These are phyloP conservation scores for Gentiana macrophylla DNA, from an alignment of 257 asterid species.

Conservation along the genomic window DNA sequence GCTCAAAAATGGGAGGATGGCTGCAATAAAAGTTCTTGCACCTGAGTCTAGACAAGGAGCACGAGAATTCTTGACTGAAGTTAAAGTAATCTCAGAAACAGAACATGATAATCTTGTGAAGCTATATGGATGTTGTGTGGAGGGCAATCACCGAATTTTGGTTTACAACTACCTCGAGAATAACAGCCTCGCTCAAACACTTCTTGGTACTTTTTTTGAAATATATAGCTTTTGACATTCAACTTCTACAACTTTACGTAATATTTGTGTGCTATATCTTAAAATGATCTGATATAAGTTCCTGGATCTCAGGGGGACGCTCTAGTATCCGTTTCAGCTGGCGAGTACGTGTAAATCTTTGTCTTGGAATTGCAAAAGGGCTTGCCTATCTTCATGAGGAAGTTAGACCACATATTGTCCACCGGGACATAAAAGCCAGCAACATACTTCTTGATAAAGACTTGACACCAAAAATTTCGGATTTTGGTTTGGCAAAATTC, in stretches of 20 bases:
- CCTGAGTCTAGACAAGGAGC: conserved; percentile 80
- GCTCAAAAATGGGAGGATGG: conserved; percentile 66
- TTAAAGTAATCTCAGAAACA: conserved; percentile 70
- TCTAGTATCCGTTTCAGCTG: conserved; percentile 47
- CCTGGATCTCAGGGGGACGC: conserved; percentile 36
- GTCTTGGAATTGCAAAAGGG: conserved; percentile 76
- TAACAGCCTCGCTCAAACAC: conserved; percentile 75
- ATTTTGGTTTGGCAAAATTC: conserved; percentile 95
- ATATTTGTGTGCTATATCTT: no score
- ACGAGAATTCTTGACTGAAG: conserved; percentile 82
- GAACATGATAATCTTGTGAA: conserved; percentile 78
- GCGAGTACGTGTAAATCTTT: conserved; percentile 52
- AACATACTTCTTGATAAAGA: conserved; percentile 82
- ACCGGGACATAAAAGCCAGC: conserved; percentile 97
- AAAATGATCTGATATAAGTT: no score
- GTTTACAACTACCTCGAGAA: conserved; percentile 90
- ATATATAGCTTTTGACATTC: not conserved
- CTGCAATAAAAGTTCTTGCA: conserved; percentile 87
- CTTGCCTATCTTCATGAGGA: conserved; percentile 94
- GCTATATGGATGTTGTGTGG: conserved; percentile 90
- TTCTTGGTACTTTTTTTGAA: conserved; percentile 50
- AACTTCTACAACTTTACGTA: not conserved
- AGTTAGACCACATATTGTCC: conserved; percentile 77
- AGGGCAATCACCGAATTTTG: conserved; percentile 67
- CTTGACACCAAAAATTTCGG: conserved; percentile 82